Evolutionary conservation across 2,329 filamentous ascomycete genomes (phyloP).

Genomic region (Coniella vitis): DNA sequence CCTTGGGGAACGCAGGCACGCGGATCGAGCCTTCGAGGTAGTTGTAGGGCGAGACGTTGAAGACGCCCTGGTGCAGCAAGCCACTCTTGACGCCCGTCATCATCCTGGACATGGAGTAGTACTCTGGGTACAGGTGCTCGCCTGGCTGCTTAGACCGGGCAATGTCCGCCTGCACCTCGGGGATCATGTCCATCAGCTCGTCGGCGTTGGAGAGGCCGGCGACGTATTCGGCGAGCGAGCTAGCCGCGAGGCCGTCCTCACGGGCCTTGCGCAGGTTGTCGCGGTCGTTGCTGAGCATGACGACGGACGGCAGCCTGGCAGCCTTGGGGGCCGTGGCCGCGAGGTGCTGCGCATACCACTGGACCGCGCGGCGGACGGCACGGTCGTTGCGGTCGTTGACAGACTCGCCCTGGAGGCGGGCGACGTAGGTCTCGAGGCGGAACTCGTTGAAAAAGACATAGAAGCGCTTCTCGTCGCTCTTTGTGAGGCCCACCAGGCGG

Average conservation of each 20-base stretch:
- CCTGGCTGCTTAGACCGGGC: conserved; percentile 55
- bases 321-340: conserved; percentile 46
- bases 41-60: conserved; percentile 96
- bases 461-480: conserved; percentile 93
- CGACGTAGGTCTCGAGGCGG: conserved; percentile 80
- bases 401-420: conserved; percentile 66
- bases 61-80: conserved; percentile 86
- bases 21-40: conserved; percentile 91
- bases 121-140: conserved; percentile 79
- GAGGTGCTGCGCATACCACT: conserved; percentile 87
- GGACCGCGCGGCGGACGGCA: conserved; percentile 76
- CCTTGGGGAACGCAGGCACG: conserved; percentile 82
- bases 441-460: conserved; percentile 99
- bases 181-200: conserved; percentile 87
- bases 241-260: conserved; percentile 63
- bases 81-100: conserved; percentile 89
- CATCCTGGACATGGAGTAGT: conserved; percentile 83
- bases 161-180: conserved; percentile 64
- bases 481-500: conserved; percentile 80
- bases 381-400: conserved; percentile 97
- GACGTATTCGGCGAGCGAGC: conserved; percentile 72
- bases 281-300: conserved; percentile 91
- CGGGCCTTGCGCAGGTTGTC: conserved; percentile 81
- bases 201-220: conserved; percentile 75
- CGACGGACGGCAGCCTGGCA: conserved; percentile 62